phyloP scores from a whole-genome alignment of 208 protist genomes.

The Acanthamoeba divionensis region DNA sequence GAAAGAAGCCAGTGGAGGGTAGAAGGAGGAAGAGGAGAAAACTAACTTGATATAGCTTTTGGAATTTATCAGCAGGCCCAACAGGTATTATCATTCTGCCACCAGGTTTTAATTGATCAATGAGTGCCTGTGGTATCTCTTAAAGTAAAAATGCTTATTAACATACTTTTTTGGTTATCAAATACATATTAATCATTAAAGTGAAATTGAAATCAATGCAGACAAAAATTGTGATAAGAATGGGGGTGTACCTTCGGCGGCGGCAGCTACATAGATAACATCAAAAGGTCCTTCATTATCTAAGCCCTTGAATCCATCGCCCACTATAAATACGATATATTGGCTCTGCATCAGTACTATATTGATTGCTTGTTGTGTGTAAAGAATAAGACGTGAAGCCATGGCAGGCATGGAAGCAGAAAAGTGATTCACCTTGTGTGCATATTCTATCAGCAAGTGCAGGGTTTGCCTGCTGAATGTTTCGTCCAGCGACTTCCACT shows the following conservation, averaged over 20 bases:
- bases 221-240: too few relatives aligned
- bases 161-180: too few relatives aligned
- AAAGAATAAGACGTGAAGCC: neutral
- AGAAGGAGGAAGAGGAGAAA: too few relatives aligned
- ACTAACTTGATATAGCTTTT: too few relatives aligned
- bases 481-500: constrained; percentile 35
- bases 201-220: too few relatives aligned
- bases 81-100: constrained; percentile 74
- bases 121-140: constrained; percentile 56
- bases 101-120: constrained; percentile 72
- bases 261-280: constrained; percentile 77
- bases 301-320: constrained; percentile 67
- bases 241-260: constrained; percentile 57
- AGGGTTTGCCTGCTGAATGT: constrained; percentile 51
- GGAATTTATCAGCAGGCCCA: constrained; percentile 39
- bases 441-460: constrained; percentile 53
- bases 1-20: neutral
- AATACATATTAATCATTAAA: too few relatives aligned
- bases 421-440: neutral
- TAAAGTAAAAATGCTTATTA: too few relatives aligned
- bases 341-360: neutral
- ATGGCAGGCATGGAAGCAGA: neutral
- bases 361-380: neutral
- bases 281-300: constrained; percentile 65
- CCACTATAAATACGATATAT: constrained; percentile 47